Evolutionary conservation across 495 filamentous ascomycete species (phyloP).

Genomic region (Glonium stellatum): DNA sequence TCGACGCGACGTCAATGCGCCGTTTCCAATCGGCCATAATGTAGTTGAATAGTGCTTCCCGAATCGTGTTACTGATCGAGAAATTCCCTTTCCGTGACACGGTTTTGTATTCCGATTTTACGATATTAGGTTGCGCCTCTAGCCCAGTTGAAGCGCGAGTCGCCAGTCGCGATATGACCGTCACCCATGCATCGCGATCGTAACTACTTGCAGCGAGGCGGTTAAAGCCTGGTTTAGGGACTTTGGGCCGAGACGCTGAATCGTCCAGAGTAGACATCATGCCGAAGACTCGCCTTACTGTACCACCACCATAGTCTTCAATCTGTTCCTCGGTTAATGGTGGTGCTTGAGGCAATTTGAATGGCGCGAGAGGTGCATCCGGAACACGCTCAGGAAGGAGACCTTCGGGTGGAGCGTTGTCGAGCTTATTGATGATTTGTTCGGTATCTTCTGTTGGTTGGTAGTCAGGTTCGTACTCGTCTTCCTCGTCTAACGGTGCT

Average conservation of each 20-base stretch:
- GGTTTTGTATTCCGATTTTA: conserved; percentile 44
- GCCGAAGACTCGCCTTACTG: conserved; percentile 67
- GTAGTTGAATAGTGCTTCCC: conserved; percentile 73
- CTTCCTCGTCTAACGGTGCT: conserved; percentile 65
- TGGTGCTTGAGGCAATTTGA: conserved; percentile 72
- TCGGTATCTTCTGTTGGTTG: conserved; percentile 64
- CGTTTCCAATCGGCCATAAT: conserved; percentile 84
- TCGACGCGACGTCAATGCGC: conserved; percentile 76
- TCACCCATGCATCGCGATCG: conserved; percentile 87
- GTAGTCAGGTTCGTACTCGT: conserved; percentile 83
- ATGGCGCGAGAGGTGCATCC: conserved; percentile 57
- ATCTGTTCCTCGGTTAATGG: conserved; percentile 61
- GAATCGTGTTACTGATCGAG: conserved; percentile 58
- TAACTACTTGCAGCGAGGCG: conserved; percentile 77
- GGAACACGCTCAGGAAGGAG: conserved; percentile 38
- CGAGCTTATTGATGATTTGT: conserved; percentile 62
- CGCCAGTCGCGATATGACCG: conserved; percentile 75
- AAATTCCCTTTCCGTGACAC: conserved; percentile 13
- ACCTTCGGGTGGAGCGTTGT: conserved; percentile 52
- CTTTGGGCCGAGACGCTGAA: conserved; percentile 44
- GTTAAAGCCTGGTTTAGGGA: conserved; percentile 57
- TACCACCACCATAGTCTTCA: conserved; percentile 57
- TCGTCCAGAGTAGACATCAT: conserved; percentile 66
- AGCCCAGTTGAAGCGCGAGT: conserved; percentile 68
- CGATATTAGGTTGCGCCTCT: conserved; percentile 41